phyloP scores from a whole-genome alignment of 768 basidiomycete species.

The Phylloporus rhodoxanthus region DNA sequence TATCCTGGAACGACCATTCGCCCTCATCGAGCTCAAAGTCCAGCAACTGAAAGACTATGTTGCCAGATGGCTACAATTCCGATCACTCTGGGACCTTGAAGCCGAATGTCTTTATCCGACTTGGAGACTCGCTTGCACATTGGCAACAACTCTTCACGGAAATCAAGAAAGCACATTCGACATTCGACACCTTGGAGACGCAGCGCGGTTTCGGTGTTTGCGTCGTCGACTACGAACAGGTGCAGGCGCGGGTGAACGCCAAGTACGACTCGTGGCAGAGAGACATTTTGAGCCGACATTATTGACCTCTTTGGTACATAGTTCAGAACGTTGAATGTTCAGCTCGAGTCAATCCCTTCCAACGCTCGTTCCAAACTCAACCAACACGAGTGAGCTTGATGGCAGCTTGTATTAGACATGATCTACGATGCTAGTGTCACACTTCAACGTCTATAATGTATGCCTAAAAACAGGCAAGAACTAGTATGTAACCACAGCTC shows the following conservation, averaged over 20 bases:
- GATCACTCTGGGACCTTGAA: constrained; percentile 97
- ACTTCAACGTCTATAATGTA: no score
- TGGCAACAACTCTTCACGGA: constrained; percentile 97
- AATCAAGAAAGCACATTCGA: constrained; percentile 93
- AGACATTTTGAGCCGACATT: constrained; percentile 86
- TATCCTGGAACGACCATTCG: constrained; percentile 75
- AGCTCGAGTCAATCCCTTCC: no score
- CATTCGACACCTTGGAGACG: constrained; percentile 95
- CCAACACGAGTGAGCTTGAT: no score
- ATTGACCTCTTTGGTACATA: no score
- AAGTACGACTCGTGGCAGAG: constrained; percentile 99
- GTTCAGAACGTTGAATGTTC: no score
- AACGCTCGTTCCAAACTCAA: no score
- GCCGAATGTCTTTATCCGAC: constrained; percentile 91
- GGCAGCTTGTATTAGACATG: no score
- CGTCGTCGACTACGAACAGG: constrained; percentile 96
- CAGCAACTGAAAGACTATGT: constrained; percentile 87
- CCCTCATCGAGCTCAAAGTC: constrained; percentile 82
- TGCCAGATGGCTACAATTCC: constrained; percentile 97
- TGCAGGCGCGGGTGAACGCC: constrained; percentile 94
- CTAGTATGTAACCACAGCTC: not conserved
- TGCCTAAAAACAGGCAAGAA: not conserved
- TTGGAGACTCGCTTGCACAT: constrained; percentile 87
- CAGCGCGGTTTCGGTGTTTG: constrained; percentile 89
- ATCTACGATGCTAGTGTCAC: no score